Conservation (phyloP, 352 stramenopile genomes). For the Globisporangium abappressorium region DNA sequence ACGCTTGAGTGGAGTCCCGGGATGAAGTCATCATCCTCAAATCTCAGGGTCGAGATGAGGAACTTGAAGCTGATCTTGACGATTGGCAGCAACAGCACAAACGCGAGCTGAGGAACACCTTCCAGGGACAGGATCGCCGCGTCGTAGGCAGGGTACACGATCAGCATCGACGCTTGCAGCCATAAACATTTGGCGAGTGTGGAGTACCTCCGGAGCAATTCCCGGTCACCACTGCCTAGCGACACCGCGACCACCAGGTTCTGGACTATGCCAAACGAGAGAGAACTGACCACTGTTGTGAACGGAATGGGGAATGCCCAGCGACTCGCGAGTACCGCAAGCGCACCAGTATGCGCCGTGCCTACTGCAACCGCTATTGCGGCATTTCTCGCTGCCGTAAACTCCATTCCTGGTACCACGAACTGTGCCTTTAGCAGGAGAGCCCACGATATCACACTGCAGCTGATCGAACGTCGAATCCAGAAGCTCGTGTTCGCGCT, state of each 20-base stretch:
- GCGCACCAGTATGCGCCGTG: background rate
- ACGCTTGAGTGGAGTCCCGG: slow-evolving; percentile 1
- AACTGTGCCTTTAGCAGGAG: background rate
- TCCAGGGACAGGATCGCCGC: background rate
- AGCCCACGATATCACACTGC: too few relatives aligned
- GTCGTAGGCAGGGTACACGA: background rate
- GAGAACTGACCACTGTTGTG: background rate
- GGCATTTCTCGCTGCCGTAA: background rate
- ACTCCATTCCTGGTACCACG: background rate
- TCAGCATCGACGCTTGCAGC: background rate
- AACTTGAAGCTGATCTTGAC: slow-evolving; percentile 4
- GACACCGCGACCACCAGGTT: background rate
- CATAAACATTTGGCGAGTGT: background rate
- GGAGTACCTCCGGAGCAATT: background rate
- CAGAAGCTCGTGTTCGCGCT: too few relatives aligned
- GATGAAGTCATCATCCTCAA: background rate
- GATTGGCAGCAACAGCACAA: slow-evolving; percentile 4
- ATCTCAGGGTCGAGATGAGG: background rate
- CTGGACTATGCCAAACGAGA: background rate
- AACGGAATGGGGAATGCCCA: background rate
- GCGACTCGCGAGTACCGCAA: background rate
- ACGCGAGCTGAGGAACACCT: background rate
- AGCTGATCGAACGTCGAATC: too few relatives aligned
- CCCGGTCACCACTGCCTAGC: background rate
- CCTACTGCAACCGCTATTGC: background rate